These are phyloP conservation scores for Cryptosporidium muris DNA, from an alignment of 169 alveolate species.

Conservation along the genomic window DNA sequence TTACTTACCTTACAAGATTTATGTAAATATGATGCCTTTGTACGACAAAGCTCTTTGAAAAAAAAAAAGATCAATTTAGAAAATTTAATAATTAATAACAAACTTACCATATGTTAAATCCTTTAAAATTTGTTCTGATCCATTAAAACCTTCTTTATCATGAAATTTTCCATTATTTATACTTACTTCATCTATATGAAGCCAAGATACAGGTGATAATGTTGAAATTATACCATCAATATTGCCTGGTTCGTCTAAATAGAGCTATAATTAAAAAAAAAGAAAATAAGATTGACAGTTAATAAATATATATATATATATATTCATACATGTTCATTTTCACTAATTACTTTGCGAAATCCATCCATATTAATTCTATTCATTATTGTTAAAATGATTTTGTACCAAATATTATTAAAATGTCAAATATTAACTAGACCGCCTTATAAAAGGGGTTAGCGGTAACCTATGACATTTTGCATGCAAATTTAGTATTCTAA, in stretches of 20 bases:
- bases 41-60: conserved; percentile 17
- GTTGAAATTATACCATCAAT: conserved; percentile 36
- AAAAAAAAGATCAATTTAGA: neutral
- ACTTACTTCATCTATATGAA: conserved; percentile 48
- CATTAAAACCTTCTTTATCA: neutral
- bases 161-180: neutral
- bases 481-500: too few species aligned
- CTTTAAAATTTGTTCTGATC: conserved; percentile 33
- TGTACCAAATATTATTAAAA: too few species aligned
- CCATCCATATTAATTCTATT: too few species aligned
- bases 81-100: neutral
- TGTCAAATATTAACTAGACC: too few species aligned
- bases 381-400: too few species aligned
- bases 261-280: neutral
- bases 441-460: too few species aligned
- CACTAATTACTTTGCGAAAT: neutral
- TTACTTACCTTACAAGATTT: conserved; percentile 22
- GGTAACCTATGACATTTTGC: too few species aligned
- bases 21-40: conserved; percentile 29
- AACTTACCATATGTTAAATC: conserved; percentile 62
- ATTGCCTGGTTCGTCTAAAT: neutral
- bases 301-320: neutral
- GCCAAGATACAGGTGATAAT: conserved; percentile 70
- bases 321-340: neutral
- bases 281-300: neutral